Evolutionary conservation across 371 early-diverging fungal species (phyloP), one percentile per base, ranked within the genome.

Genomic region (Mucor indicus): DNA sequence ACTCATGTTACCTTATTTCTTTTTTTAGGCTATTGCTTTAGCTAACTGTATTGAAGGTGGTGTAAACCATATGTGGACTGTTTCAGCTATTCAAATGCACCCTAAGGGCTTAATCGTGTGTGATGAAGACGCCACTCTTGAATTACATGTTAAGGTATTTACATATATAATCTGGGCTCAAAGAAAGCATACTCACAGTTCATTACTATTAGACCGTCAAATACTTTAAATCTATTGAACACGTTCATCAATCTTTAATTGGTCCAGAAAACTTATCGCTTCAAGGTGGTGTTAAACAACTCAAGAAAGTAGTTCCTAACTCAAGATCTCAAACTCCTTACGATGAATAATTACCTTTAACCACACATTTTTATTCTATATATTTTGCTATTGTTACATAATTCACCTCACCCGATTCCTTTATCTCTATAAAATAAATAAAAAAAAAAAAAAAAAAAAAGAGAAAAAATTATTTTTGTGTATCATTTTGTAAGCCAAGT

Each of bases 11-110:
- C 23, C 20, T 25, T 13, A 4, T 11, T 33, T 13, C 35, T 20
- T 38, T 44, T n/a, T 32, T 17, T 50, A 90, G 62, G 83, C 86
- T 47, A 67, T 87, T 41, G 88, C 89, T 7, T 62, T 89, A 53
- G 86, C 87, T 47, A 87, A 89, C 65, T 90, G 90, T 66, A 88
- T 91, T 40, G 91, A 90, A 65, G 87, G 86, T 45, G 80, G 77
- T 24, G 87, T 90, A 54, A 89, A 89, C 70, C 89, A 89, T 69
- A 90, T 90, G 90, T 91, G 89, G 89, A 91, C 91, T 3, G 88
- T 91, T 47, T 89, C 89, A 12, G 91, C 89, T 22, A 85, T 91
- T 49, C 90, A 91, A 62, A 67, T 86, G 48, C 90, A 91, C 53
- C 89, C 90, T 25, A 83, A 83, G 42, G 85, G 88, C 37, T 77